Conservation (phyloP, 2,329 filamentous ascomycete genomes). For the Ceratocystiopsis sp. region DNA sequence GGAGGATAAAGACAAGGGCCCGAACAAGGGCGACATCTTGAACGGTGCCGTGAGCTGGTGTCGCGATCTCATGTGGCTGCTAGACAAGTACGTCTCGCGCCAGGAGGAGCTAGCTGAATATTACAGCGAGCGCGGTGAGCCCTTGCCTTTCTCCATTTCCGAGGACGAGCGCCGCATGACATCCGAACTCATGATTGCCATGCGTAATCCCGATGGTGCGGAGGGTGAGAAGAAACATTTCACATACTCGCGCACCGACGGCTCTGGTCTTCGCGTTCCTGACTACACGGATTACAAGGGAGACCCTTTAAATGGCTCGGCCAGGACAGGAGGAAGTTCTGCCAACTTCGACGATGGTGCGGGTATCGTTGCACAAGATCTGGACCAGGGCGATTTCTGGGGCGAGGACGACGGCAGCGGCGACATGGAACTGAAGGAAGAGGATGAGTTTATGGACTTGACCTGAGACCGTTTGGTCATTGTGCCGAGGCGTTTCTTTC, state of each 20-base stretch:
- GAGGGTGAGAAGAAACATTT: slow-evolving; percentile 26
- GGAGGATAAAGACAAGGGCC: slow-evolving; percentile 96
- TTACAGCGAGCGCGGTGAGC: slow-evolving; percentile 54
- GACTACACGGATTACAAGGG: slow-evolving; percentile 86
- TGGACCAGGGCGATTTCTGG: slow-evolving; percentile 42
- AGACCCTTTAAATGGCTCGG: slow-evolving; percentile 44
- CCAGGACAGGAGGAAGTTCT: no score
- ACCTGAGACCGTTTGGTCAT: background rate
- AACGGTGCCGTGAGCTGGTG: slow-evolving; percentile 97
- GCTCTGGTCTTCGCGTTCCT: slow-evolving; percentile 76
- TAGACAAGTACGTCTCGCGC: slow-evolving; percentile 75
- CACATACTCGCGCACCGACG: slow-evolving; percentile 66
- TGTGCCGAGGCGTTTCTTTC: slow-evolving; percentile 3
- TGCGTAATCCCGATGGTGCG: slow-evolving; percentile 54
- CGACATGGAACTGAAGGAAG: slow-evolving; percentile 26
- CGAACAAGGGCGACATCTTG: slow-evolving; percentile 96
- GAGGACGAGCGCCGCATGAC: slow-evolving; percentile 96
- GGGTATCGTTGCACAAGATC: slow-evolving; percentile 24
- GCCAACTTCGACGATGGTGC: slow-evolving; percentile 16
- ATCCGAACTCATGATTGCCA: slow-evolving; percentile 73
- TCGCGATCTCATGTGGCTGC: slow-evolving; percentile 92
- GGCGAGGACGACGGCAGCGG: slow-evolving; percentile 56
- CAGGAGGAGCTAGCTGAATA: slow-evolving; percentile 72
- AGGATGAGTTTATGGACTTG: slow-evolving; percentile 12
- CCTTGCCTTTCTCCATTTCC: slow-evolving; percentile 63